Evolutionary conservation across 2,329 filamentous ascomycete species (phyloP), one percentile per base, ranked within the genome.

Genomic region (Samsoniella hepiali): DNA sequence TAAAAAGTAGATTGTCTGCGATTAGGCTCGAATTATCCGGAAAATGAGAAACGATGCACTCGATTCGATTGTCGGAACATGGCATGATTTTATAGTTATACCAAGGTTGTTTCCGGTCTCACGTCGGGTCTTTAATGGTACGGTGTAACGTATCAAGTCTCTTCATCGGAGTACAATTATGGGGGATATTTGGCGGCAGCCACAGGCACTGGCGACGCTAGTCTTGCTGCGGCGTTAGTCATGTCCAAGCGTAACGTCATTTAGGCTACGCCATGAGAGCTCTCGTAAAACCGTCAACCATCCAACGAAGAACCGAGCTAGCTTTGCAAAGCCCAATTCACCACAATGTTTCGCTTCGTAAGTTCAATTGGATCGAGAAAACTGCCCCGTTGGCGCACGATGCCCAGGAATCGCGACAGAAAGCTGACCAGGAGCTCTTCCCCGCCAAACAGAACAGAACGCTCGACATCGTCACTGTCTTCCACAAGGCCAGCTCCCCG

Each of bases 391-490:
- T 31, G n/a, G n/a, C 13, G 45, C 54, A 38, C 15, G 9, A 13
- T 31, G 11, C 13, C 15, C 10, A 4, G 22, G 9, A 29, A 36
- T 50, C 3, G 34, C 4, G 57, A 13, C 17, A 1, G 44, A 27
- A 32, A 31, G 44, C 58, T 60, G 17, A 60, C 64, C 45, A 50
- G 47, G 9, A 31, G 45, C 27, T 36, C 40, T 34, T n/a, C 44
- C 36, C 29, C 54, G 38, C 40, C 31, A 34, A 42, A 34, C 72
- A 93, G 90, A 85, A 83, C 78, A 93, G 92, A 82, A 84, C 89
- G 68, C 84, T 91, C 76, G 93, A 98, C 81, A 91, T 96, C 69
- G 87, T 98, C 74, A 98, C 94, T 66, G 88, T 99, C 81, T 99
- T 98, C 83, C 93, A 97, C 84, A 91, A 91, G 77, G 86, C 94